phyloP scores from a whole-genome alignment of 1,284 basidiomycete genomes.

The Tylopilus orsonianus region DNA sequence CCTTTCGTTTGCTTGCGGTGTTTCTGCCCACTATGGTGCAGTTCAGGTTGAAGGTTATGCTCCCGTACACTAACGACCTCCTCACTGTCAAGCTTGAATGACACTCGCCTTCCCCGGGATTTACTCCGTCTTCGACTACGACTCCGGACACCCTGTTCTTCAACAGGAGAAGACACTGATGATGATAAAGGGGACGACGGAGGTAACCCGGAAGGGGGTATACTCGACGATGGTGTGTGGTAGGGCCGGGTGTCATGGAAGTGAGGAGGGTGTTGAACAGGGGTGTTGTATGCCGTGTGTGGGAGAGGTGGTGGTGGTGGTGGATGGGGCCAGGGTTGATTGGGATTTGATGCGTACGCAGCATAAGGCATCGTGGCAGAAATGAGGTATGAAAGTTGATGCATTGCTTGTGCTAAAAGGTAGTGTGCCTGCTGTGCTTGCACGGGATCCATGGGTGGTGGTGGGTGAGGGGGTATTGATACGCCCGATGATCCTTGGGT shows the following conservation, averaged over 20 bases:
- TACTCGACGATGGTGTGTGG: conserved; percentile 26
- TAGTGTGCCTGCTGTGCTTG: conserved; percentile 35
- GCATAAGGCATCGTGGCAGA: conserved; percentile 32
- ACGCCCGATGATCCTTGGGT: conserved; percentile 8
- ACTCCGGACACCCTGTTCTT: conserved; percentile 19
- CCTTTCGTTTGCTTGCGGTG: conserved; percentile 9
- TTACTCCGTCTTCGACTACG: conserved; percentile 26
- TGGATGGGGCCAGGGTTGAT: conserved; percentile 22
- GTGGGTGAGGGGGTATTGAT: conserved; percentile 14
- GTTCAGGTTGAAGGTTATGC: conserved; percentile 6
- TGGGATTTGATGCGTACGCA: conserved; percentile 16
- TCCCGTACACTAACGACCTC: conserved; percentile 8
- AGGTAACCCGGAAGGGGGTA: conserved; percentile 17
- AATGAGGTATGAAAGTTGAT: conserved; percentile 33
- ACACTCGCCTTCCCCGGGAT: conserved; percentile 31
- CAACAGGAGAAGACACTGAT: conserved; percentile 17
- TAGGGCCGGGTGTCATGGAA: conserved; percentile 14
- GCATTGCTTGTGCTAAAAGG: conserved; percentile 33
- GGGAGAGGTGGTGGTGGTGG: conserved; percentile 2
- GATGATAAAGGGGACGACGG: conserved; percentile 27
- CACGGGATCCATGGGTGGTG: conserved; percentile 25
- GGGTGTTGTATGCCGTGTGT: conserved; percentile 14
- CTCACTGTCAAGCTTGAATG: conserved; percentile 28
- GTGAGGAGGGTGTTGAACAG: conserved; percentile 15
- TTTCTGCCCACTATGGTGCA: conserved; percentile 9